Percentiles rank a stretch among this genome's conserved stretches.
phyloP scores from a whole-genome alignment of 257 asterid species.

The Osmanthus fragrans region DNA sequence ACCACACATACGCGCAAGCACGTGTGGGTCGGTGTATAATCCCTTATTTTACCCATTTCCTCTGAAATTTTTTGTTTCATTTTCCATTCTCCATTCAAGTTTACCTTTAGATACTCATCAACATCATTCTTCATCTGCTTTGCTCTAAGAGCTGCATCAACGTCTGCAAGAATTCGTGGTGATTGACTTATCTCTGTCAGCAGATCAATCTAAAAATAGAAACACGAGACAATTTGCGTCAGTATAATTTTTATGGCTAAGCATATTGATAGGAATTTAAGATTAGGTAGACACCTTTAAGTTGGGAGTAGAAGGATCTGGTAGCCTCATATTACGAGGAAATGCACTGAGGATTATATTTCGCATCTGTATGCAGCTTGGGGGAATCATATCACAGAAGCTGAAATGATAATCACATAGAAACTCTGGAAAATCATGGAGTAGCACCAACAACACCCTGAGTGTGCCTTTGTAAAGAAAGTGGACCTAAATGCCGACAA shows the following conservation, averaged over 20 bases:
- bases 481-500: slow-evolving; percentile 50
- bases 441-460: slow-evolving; percentile 92
- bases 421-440: slow-evolving; percentile 97
- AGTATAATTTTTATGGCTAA: slow-evolving; percentile 1
- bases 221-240: slow-evolving; percentile 1
- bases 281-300: slow-evolving; percentile 53
- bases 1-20: background rate
- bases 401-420: slow-evolving; percentile 99
- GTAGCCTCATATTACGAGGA: slow-evolving; percentile 99
- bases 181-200: slow-evolving; percentile 78
- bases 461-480: slow-evolving; percentile 92
- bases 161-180: slow-evolving; percentile 93
- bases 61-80: background rate
- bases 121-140: slow-evolving; percentile 85
- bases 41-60: background rate
- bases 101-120: slow-evolving; percentile 93
- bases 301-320: slow-evolving; percentile 99
- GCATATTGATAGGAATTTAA: background rate
- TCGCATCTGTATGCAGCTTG: slow-evolving; percentile 98
- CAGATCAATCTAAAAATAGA: slow-evolving; percentile 66
- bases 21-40: background rate
- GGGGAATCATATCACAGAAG: slow-evolving; percentile 98
- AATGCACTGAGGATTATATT: slow-evolving; percentile 95
- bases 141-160: slow-evolving; percentile 86
- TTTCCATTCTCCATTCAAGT: background rate